Percentiles rank a stretch among this genome's conserved stretches.
Conservation (phyloP, 2,329 filamentous ascomycete species). For the Colletotrichum truncatum region DNA sequence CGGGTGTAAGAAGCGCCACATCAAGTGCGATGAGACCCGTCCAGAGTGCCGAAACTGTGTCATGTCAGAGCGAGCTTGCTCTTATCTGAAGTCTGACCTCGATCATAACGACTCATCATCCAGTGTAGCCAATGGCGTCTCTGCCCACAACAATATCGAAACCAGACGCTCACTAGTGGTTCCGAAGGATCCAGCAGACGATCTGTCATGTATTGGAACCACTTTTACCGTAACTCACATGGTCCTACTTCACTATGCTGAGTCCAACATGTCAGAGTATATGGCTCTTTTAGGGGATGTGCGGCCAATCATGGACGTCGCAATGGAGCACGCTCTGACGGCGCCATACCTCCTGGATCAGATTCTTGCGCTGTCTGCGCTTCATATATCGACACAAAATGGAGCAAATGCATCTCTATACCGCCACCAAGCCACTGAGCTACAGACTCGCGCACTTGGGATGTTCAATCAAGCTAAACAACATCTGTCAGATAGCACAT, state of each 20-base stretch:
- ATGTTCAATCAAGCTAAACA: slow-evolving; percentile 37
- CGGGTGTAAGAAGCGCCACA: slow-evolving; percentile 50
- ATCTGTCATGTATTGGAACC: not conserved
- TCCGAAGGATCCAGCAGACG: not conserved
- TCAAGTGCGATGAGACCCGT: slow-evolving; percentile 56
- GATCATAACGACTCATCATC: not conserved
- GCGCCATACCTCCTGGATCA: slow-evolving; percentile 48
- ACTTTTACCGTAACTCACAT: slow-evolving; percentile 22
- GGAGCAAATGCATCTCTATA: slow-evolving; percentile 34
- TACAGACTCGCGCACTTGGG: slow-evolving; percentile 39
- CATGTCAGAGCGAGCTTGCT: slow-evolving; percentile 34
- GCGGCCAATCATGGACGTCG: slow-evolving; percentile 39
- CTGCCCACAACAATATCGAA: not conserved
- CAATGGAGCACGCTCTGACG: slow-evolving; percentile 38
- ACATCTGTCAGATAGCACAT: slow-evolving; percentile 33
- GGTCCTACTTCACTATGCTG: slow-evolving; percentile 8
- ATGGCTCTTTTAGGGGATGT: not conserved
- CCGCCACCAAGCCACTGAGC: slow-evolving; percentile 39
- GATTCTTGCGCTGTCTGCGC: slow-evolving; percentile 46
- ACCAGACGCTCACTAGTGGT: not conserved
- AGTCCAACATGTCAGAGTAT: not conserved
- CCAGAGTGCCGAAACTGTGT: slow-evolving; percentile 52
- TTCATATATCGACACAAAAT: slow-evolving; percentile 40
- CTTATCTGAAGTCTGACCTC: slow-evolving; percentile 19
- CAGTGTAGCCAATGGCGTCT: not conserved